Base-by-base conservation (phyloP, 1,284 basidiomycete genomes). In the Moesziomyces parantarcticus region DNA sequence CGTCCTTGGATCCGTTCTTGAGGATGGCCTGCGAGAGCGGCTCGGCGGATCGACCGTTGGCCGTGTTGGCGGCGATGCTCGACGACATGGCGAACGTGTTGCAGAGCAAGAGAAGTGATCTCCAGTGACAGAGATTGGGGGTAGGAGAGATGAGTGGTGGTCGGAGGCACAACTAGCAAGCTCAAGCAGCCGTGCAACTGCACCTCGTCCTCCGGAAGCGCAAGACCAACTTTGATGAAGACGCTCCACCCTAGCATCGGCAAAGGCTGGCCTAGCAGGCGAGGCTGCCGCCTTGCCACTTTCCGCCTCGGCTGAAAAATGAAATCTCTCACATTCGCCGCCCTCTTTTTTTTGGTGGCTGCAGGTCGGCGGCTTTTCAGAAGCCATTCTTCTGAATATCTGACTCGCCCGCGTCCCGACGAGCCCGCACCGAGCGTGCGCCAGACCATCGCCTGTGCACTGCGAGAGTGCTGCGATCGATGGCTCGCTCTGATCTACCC, bases 51-150 rank as follows among this genome's bases (percentile, higher is more conserved):
- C 61, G 65, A 29, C 70, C 70, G 52, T 73, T 73, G 64, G 70
- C 64, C 21, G 65, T 68, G 57, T 68, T 73, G 48, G 58, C 50
- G 44, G 70, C 70, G 50, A 73, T 68, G 54, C 44, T 73, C 11
- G 65, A 46, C 36, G 59, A 61, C 64, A 68, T 73, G 34, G 21
- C 58, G 36, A 20, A 14, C 20, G 14, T 18, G 8, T 32, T 10
- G 14, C 6, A 13, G 42, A 22, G 44, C 36, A 29, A 16, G 44
- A 22, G 8, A 29, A 20, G 7, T 18, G 21, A 10, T 18, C 11
- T n/a, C n/a, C n/a, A n/a, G n/a, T n/a, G n/a, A n/a, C n/a, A n/a
- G n/a, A n/a, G n/a, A n/a, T n/a, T n/a, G n/a, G 23, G 32, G 23
- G 44, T 22, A n/a, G 21, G 8, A 32, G 26, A 29, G 22, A 41